Conservation (phyloP, 176 grass and related monocot genomes). For the Elymus sibiricus region DNA sequence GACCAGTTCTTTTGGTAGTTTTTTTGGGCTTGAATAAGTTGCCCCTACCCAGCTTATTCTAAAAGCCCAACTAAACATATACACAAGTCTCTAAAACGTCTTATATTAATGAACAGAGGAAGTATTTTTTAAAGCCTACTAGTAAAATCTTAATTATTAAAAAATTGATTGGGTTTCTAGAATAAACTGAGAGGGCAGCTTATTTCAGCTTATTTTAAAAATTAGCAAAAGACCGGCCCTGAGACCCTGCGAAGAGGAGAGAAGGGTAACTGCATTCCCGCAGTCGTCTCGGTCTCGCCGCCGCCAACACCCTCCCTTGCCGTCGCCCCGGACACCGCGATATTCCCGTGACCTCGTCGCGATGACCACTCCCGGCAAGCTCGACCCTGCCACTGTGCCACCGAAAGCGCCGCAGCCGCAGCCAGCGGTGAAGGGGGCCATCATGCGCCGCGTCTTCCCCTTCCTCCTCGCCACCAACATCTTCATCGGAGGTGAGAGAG, state of each 20-base stretch:
- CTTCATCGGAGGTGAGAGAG: constrained; percentile 65
- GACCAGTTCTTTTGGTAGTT: too few species aligned
- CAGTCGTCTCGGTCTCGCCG: not conserved
- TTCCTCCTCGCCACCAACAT: constrained; percentile 73
- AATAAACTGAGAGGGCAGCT: too few species aligned
- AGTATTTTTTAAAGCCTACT: too few species aligned
- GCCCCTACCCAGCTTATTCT: too few species aligned
- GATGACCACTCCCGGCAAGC: constrained; percentile 32
- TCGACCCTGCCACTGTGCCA: not conserved
- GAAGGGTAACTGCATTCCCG: not conserved
- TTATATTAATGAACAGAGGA: too few species aligned
- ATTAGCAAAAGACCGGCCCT: too few species aligned
- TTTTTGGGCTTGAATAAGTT: too few species aligned
- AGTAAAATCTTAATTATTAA: too few species aligned
- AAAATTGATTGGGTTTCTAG: too few species aligned
- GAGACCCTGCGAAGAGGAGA: not conserved
- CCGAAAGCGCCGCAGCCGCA: constrained; percentile 23
- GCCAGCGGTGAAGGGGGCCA: constrained; percentile 41
- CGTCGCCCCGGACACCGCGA: not conserved
- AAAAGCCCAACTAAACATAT: too few species aligned
- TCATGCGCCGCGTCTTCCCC: constrained; percentile 76
- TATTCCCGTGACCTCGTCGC: not conserved
- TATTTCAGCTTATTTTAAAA: too few species aligned
- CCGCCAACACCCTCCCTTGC: not conserved
- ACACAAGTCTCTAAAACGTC: too few species aligned